Conservation (phyloP, 441 rosid genomes). For the Biscutella laevigata region DNA sequence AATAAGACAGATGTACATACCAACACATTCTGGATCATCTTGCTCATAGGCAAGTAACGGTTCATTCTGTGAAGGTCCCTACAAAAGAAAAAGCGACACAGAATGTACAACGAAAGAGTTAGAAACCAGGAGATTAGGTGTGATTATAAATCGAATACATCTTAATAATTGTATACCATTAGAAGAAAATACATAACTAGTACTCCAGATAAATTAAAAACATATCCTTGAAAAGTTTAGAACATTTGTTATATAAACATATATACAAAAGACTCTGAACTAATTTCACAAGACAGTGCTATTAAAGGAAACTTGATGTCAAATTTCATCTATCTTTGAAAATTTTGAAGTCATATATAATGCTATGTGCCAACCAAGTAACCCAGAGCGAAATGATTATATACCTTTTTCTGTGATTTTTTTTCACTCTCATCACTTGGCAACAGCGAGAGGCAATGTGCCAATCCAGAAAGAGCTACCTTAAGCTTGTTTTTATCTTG, state of each 20-base stretch:
- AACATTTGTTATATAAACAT: too few species aligned
- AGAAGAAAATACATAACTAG: too few species aligned
- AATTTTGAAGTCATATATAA: background rate
- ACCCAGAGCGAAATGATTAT: background rate
- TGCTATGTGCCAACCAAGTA: too few species aligned
- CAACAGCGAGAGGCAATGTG: conserved; percentile 62
- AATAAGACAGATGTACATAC: conserved; percentile 36
- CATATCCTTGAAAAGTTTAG: too few species aligned
- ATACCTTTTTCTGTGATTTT: conserved; percentile 39
- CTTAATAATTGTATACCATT: too few species aligned
- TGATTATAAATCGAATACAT: background rate
- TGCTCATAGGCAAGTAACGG: conserved; percentile 50
- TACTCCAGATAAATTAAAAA: too few species aligned
- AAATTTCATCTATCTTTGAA: background rate
- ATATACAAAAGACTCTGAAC: background rate
- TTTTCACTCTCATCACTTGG: conserved; percentile 35
- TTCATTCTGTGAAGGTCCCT: conserved; percentile 30
- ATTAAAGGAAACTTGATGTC: background rate
- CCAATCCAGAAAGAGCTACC: conserved; percentile 60
- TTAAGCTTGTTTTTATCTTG: conserved; percentile 73
- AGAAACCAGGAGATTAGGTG: background rate
- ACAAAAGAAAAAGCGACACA: conserved; percentile 14
- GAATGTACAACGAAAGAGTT: background rate
- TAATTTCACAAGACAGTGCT: background rate
- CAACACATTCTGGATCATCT: conserved; percentile 36